These are phyloP conservation scores for Arachis hypogaea DNA, from an alignment of 306 rosid species.

Conservation along the genomic window DNA sequence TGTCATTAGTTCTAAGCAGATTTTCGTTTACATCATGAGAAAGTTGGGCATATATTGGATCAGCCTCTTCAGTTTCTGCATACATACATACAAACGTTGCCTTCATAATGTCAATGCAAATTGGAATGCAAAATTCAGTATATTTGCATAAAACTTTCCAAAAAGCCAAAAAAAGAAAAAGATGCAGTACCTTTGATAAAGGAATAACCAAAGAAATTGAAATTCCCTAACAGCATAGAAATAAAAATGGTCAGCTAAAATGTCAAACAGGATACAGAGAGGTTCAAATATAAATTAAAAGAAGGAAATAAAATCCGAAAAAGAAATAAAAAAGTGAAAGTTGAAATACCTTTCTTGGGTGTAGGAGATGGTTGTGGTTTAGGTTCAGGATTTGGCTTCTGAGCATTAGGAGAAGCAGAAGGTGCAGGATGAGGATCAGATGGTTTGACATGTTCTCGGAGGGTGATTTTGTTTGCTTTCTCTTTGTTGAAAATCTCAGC, in stretches of 20 bases:
- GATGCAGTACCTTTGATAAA: slow-evolving; percentile 50
- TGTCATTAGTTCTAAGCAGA: slow-evolving; percentile 50
- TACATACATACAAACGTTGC: slow-evolving; percentile 40
- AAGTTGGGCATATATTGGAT: slow-evolving; percentile 59
- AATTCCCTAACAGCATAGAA: slow-evolving; percentile 41
- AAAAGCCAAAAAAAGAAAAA: slow-evolving; percentile 6
- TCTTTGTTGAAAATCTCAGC: slow-evolving; percentile 56
- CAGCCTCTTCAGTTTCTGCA: slow-evolving; percentile 62
- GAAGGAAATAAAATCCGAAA: slow-evolving; percentile 11
- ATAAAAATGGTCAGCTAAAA: slow-evolving; percentile 30
- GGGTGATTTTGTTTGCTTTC: slow-evolving; percentile 44
- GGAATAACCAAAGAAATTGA: slow-evolving; percentile 53
- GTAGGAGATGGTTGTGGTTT: slow-evolving; percentile 24
- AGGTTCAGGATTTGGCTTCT: background rate
- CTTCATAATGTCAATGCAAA: slow-evolving; percentile 16
- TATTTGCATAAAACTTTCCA: slow-evolving; percentile 12
- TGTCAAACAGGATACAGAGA: no score
- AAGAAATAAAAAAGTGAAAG: background rate
- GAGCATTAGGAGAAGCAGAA: slow-evolving; percentile 36
- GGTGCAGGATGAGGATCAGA: background rate
- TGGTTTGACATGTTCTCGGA: slow-evolving; percentile 37
- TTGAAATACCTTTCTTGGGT: slow-evolving; percentile 54
- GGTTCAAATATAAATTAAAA: background rate
- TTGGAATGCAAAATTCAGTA: slow-evolving; percentile 12
- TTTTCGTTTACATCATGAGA: slow-evolving; percentile 57